Conservation (phyloP, 2,329 filamentous ascomycete genomes). For the Alternaria metachromatica region DNA sequence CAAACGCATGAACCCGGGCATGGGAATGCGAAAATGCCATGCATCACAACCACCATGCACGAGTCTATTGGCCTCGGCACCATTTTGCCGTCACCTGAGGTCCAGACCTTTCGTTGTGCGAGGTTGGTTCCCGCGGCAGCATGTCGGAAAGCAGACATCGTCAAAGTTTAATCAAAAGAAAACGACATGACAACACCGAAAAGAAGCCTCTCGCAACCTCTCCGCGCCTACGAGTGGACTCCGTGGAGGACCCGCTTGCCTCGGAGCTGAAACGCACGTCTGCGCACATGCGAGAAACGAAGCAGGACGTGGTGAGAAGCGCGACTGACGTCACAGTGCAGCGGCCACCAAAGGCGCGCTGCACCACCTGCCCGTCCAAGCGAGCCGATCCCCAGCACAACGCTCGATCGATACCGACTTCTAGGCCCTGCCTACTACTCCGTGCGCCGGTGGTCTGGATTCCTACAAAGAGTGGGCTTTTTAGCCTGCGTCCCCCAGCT, state of each 20-base stretch:
- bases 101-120: background rate
- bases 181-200: background rate
- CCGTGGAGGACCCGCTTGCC: background rate
- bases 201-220: background rate
- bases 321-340: slow-evolving; percentile 22
- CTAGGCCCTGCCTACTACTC: background rate
- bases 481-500: background rate
- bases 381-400: slow-evolving; percentile 16
- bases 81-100: background rate
- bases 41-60: background rate
- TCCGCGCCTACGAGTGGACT: background rate
- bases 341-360: slow-evolving; percentile 17
- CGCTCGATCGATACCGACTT: slow-evolving; percentile 14
- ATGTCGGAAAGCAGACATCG: background rate
- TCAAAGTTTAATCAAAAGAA: background rate
- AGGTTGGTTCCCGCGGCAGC: background rate
- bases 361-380: background rate
- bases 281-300: background rate
- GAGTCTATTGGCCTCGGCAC: background rate
- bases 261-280: background rate
- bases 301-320: background rate
- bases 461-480: background rate
- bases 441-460: background rate
- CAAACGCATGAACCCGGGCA: background rate
- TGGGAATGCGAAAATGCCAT: background rate